A percentile compares a stretch with the other conserved stretches of the same genome.
Evolutionary conservation across 257 asterid genomes (phyloP).

Genomic region (Solanum medicagineum): DNA sequence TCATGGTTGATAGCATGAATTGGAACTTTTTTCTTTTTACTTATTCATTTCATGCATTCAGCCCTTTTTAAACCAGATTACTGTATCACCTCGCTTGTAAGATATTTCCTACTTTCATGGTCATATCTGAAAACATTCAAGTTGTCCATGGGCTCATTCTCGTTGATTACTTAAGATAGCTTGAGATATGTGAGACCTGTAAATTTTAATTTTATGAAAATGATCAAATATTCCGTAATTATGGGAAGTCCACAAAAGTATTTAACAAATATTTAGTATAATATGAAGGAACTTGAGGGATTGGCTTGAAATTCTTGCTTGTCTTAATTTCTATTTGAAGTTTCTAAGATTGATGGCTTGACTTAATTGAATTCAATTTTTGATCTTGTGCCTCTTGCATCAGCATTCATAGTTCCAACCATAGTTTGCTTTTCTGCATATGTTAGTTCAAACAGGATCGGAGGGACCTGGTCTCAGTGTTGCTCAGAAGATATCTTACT

Average conservation of each 20-base stretch:
- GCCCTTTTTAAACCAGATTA: neutral
- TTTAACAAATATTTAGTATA: neutral
- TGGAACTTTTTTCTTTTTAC: neutral
- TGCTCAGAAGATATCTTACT: constrained; percentile 81
- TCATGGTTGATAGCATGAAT: neutral
- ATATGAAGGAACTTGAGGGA: neutral
- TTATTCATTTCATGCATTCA: neutral
- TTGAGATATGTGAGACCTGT: neutral
- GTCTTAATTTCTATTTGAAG: neutral
- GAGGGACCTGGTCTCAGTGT: constrained; percentile 43
- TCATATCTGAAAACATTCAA: neutral
- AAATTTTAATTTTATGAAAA: neutral
- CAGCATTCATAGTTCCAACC: neutral
- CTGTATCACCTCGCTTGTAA: neutral
- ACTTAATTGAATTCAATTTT: neutral
- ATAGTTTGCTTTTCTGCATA: neutral
- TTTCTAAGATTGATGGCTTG: neutral
- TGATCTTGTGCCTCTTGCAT: neutral
- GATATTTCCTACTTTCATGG: neutral
- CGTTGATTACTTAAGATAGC: neutral
- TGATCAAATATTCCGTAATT: neutral
- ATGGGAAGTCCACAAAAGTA: neutral
- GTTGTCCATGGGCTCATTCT: neutral
- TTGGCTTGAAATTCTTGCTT: neutral
- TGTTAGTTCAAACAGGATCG: neutral